Evolutionary conservation across 2,329 filamentous ascomycete species (phyloP), one percentile per base, ranked within the genome.

Genomic region (Pseudogymnoascus sp.): DNA sequence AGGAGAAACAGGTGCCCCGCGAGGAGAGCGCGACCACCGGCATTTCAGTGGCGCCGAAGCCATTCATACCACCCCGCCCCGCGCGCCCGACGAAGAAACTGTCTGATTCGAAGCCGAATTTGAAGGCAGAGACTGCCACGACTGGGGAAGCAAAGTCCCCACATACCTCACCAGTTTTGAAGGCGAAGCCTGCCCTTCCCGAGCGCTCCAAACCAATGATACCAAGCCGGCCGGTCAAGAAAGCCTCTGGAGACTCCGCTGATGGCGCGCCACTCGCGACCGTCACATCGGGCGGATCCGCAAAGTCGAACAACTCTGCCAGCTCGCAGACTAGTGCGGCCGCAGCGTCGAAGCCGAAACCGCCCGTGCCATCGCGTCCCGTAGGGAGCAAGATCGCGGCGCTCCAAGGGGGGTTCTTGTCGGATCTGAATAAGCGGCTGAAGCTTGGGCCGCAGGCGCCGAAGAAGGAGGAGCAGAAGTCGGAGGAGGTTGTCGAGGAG

Each of bases 321-420:
- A 70, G 67, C 44, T 70, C 74, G 8, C 75, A 75, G 29, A 74
- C 79, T 64, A 76, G 79, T 21, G 73, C 77, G 2, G 76, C 80
- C 56, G 72, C 77, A 1, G 74, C 78, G 14, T 74, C 81, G 11
- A 96, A 92, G 73, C 76, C 84, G n/a, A 97, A 97, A 73, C 93
- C 95, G 4, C 83, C 86, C 0, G 83, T 97, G 1, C 93, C 95
- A 10, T 83, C 87, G 13, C 86, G 91, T 53, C 90, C 92, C 1
- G 82, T 82, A 47, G 90, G 90, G 8, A 85, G 86, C 70, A 97
- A 97, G 79, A 96, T 99, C 73, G 91, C 93, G 14, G 89, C 91
- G 24, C 79, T 99, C 33, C 92, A 96, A 76, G 90, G 90, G 38
- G 91, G 90, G 2, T 97, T 99, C 75, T 86, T 99, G 82, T 92